Percentiles rank a stretch among this genome's conserved stretches.
Conservation (phyloP, 768 basidiomycete genomes). For the Tremella yokohamensis region DNA sequence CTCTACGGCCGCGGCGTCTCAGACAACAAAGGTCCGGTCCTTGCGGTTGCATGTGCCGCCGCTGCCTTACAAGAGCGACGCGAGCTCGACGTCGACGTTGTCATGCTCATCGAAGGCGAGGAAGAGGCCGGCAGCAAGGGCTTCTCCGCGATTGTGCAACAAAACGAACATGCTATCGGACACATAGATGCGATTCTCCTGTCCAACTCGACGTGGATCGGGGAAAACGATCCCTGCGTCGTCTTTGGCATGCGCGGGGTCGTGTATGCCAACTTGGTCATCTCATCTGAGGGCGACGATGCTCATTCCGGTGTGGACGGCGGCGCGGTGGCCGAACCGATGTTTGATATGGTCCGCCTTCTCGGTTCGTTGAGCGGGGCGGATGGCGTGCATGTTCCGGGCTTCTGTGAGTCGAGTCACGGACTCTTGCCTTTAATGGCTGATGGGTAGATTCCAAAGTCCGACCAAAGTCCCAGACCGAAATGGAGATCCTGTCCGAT, state of each 20-base stretch:
- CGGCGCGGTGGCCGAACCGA: slow-evolving; percentile 79
- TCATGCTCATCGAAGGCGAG: slow-evolving; percentile 91
- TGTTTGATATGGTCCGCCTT: slow-evolving; percentile 86
- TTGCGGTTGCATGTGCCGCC: slow-evolving; percentile 85
- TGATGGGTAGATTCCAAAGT: slow-evolving; percentile 60
- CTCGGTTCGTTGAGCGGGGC: slow-evolving; percentile 66
- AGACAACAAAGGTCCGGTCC: slow-evolving; percentile 93
- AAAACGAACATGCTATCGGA: slow-evolving; percentile 79
- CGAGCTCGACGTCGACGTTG: slow-evolving; percentile 76
- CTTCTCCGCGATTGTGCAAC: slow-evolving; percentile 70
- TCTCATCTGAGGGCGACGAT: slow-evolving; percentile 70
- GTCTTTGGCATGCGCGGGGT: slow-evolving; percentile 95
- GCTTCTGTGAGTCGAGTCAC: slow-evolving; percentile 69
- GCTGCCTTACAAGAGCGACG: slow-evolving; percentile 70
- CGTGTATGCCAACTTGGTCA: slow-evolving; percentile 77
- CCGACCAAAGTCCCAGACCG: slow-evolving; percentile 64
- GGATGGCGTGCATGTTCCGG: slow-evolving; percentile 65
- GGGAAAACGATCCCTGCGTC: slow-evolving; percentile 83
- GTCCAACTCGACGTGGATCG: slow-evolving; percentile 91
- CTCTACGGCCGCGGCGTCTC: slow-evolving; percentile 61
- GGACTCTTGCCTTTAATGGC: not conserved
- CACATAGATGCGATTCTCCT: slow-evolving; percentile 79
- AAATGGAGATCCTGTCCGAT: slow-evolving; percentile 64
- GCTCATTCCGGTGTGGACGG: slow-evolving; percentile 93
- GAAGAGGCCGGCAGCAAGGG: slow-evolving; percentile 92